Evolutionary conservation across 2,329 filamentous ascomycete genomes (phyloP).

Genomic region (Sporothrix variecibatus): DNA sequence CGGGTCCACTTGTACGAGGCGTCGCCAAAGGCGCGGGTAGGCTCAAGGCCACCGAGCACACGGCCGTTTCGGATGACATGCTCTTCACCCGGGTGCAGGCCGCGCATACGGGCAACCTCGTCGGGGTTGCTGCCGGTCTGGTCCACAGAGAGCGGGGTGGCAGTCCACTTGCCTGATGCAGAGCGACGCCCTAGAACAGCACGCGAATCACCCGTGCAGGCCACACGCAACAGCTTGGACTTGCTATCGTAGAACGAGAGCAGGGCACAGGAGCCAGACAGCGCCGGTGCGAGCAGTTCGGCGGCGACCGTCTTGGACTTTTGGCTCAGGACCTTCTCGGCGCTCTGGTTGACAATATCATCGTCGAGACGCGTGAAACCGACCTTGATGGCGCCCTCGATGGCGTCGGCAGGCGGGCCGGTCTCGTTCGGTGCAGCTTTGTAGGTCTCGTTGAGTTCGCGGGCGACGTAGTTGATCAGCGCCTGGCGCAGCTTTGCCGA

Average conservation of each 20-base stretch:
- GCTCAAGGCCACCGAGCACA: conserved; percentile 88
- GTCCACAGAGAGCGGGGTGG: conserved; percentile 84
- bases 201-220: conserved; percentile 94
- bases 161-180: conserved; percentile 84
- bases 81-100: conserved; percentile 85
- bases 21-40: conserved; percentile 92
- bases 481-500: conserved; percentile 93
- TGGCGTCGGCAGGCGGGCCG: conserved; percentile 74
- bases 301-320: conserved; percentile 90
- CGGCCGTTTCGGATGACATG: conserved; percentile 86
- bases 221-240: conserved; percentile 85
- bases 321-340: conserved; percentile 84
- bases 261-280: conserved; percentile 95
- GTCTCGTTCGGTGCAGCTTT: conserved; percentile 62
- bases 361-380: conserved; percentile 87
- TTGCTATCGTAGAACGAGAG: conserved; percentile 93
- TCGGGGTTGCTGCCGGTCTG: conserved; percentile 89
- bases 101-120: conserved; percentile 79
- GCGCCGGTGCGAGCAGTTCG: conserved; percentile 85
- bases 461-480: conserved; percentile 87
- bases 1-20: conserved; percentile 95
- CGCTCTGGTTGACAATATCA: conserved; percentile 92
- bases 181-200: conserved; percentile 84
- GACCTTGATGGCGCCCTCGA: conserved; percentile 88
- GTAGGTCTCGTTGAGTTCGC: conserved; percentile 91